These are phyloP conservation scores for Chaetomiaceae sp. DNA, from an alignment of 2,329 filamentous ascomycete genomes.

Conservation along the genomic window DNA sequence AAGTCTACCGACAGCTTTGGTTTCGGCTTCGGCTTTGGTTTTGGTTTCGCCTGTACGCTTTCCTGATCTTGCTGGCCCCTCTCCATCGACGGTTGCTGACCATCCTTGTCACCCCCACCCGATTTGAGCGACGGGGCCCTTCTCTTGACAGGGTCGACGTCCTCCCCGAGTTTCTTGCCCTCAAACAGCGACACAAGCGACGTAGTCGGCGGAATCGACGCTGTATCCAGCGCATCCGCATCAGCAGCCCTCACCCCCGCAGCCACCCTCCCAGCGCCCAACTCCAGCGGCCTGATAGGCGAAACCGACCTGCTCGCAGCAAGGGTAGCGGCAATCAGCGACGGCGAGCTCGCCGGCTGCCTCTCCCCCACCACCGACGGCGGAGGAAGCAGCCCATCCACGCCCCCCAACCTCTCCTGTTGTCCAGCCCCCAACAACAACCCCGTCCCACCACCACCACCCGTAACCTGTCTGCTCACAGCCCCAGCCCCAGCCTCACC, in stretches of 20 bases:
- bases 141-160: constrained; percentile 35
- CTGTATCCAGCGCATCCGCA: constrained; percentile 46
- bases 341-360: constrained; percentile 38
- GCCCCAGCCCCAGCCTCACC: not conserved
- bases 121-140: constrained; percentile 30
- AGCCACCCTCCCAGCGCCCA: constrained; percentile 13
- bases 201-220: constrained; percentile 56
- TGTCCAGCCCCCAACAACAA: constrained; percentile 11
- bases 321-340: constrained; percentile 56
- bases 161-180: constrained; percentile 33
- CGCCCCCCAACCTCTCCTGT: too few species aligned
- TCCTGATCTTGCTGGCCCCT: not conserved
- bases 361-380: constrained; percentile 10
- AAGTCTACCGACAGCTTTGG: constrained; percentile 10
- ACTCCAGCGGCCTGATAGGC: constrained; percentile 34
- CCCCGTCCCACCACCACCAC: constrained; percentile 20
- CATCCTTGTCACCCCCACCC: too few species aligned
- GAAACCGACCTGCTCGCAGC: constrained; percentile 59
- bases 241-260: not conserved
- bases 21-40: constrained; percentile 28
- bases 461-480: constrained; percentile 14
- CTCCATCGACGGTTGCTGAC: too few species aligned
- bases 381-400: constrained; percentile 23
- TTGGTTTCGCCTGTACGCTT: constrained; percentile 24
- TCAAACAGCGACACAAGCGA: constrained; percentile 68